These are phyloP conservation scores for Eucalyptus lansdowneana DNA, from an alignment of 345 rosid genomes.

Conservation along the genomic window DNA sequence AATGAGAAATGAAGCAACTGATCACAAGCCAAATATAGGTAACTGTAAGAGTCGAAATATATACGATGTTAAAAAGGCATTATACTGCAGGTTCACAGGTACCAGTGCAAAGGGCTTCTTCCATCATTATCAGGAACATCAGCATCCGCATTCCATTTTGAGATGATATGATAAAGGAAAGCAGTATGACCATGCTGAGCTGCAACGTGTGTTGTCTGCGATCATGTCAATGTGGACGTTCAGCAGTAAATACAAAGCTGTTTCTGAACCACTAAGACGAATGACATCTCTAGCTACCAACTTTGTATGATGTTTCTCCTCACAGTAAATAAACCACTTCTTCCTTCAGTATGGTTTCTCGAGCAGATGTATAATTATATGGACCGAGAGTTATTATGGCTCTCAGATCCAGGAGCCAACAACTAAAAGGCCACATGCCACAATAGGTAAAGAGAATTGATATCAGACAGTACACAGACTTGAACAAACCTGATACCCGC, in stretches of 20 bases:
- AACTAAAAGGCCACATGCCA: neutral
- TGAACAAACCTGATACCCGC: conserved; percentile 81
- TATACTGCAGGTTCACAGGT: conserved; percentile 2
- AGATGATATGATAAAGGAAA: conserved; percentile 79
- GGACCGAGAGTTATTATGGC: neutral
- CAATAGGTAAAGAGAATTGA: conserved; percentile 2
- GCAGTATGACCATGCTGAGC: conserved; percentile 98
- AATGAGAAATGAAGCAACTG: neutral
- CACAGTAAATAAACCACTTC: neutral
- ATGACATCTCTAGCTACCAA: neutral
- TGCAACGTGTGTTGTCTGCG: conserved; percentile 90
- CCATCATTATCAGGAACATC: conserved; percentile 95
- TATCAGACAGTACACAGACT: neutral
- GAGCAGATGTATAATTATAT: neutral
- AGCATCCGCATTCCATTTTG: conserved; percentile 95
- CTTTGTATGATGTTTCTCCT: neutral
- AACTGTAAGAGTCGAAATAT: neutral
- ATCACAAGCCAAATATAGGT: neutral
- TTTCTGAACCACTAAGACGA: neutral
- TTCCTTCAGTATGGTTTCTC: neutral
- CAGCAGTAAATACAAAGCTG: neutral
- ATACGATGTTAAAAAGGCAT: neutral
- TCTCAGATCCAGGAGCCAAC: neutral
- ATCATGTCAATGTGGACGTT: conserved; percentile 2
- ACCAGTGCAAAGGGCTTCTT: conserved; percentile 98